These are phyloP conservation scores for Chamaecrista fasciculata DNA, from an alignment of 306 rosid species.

Conservation along the genomic window DNA sequence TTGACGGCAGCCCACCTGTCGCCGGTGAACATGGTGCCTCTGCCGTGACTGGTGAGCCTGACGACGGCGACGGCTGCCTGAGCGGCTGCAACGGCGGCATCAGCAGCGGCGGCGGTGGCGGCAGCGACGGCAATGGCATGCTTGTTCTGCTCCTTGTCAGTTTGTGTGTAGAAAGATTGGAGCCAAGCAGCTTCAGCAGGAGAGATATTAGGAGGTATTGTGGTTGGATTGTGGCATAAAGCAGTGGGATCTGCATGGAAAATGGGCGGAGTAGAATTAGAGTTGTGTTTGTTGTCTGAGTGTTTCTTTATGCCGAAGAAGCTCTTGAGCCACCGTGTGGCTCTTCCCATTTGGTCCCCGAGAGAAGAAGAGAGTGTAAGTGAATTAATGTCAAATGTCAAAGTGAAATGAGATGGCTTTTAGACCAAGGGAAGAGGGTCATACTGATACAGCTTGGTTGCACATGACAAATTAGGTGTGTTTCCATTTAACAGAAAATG, in stretches of 20 bases:
- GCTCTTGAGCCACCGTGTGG: conserved; percentile 72
- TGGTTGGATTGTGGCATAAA: conserved; percentile 63
- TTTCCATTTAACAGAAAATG: conserved; percentile 45
- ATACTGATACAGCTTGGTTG: conserved; percentile 10
- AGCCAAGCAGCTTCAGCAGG: conserved; percentile 83
- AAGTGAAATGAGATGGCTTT: too few species aligned
- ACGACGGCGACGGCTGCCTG: conserved; percentile 87
- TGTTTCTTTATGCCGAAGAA: conserved; percentile 66
- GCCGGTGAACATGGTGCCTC: conserved; percentile 64
- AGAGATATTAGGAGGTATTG: conserved; percentile 77
- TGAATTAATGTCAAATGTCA: too few species aligned
- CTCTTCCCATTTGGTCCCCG: conserved; percentile 60
- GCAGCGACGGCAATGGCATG: conserved; percentile 94
- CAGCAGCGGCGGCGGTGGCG: conserved; percentile 82
- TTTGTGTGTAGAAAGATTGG: conserved; percentile 50
- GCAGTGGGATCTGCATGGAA: conserved; percentile 29
- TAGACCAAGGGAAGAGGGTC: background rate
- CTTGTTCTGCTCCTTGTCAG: conserved; percentile 74
- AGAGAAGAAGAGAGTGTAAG: background rate
- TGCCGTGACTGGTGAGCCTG: conserved; percentile 74
- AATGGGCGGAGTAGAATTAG: conserved; percentile 23
- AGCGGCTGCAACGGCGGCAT: conserved; percentile 85
- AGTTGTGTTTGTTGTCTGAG: conserved; percentile 35
- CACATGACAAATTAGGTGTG: conserved; percentile 32
- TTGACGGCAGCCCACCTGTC: conserved; percentile 69